Conservation (phyloP, 2,329 filamentous ascomycete genomes). For the Plenodomus tracheiphilus region DNA sequence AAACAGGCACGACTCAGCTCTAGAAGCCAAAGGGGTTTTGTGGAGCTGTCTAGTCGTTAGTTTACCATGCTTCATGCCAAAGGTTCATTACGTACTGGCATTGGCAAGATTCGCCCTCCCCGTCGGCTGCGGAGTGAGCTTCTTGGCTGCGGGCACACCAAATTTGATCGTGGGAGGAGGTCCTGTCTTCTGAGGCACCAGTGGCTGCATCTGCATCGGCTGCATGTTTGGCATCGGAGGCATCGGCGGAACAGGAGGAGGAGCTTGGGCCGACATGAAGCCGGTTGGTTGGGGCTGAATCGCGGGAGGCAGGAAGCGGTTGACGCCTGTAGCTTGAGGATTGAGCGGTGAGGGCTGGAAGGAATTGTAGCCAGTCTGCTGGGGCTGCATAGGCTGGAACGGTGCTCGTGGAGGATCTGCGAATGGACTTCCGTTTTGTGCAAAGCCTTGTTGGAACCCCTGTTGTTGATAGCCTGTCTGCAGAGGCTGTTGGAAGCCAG, state of each 20-base stretch:
- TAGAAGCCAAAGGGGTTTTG: constrained; percentile 74
- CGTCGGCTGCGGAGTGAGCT: constrained; percentile 81
- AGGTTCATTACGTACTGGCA: constrained; percentile 97
- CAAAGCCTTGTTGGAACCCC: constrained; percentile 23
- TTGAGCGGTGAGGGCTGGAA: constrained; percentile 46
- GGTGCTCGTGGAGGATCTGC: constrained; percentile 58
- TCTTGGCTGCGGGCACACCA: constrained; percentile 74
- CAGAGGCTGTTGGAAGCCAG: constrained; percentile 49
- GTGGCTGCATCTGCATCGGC: constrained; percentile 62
- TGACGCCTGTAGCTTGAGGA: constrained; percentile 60
- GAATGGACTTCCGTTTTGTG: constrained; percentile 54
- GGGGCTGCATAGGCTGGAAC: constrained; percentile 45
- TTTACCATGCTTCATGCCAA: too few relatives aligned
- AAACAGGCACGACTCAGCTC: background rate
- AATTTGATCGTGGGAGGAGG: constrained; percentile 88
- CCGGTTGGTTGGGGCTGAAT: constrained; percentile 60
- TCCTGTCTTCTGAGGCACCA: constrained; percentile 78
- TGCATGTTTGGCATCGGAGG: constrained; percentile 61
- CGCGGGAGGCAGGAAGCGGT: constrained; percentile 49
- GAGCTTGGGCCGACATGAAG: constrained; percentile 51
- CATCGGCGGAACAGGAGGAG: constrained; percentile 62
- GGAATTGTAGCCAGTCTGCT: constrained; percentile 45
- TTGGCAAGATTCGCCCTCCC: constrained; percentile 89
- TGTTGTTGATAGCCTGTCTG: constrained; percentile 51
- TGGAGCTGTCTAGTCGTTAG: too few relatives aligned